Conservation (phyloP, 2,329 filamentous ascomycete species). For the Colletotrichum chlorophyti region DNA sequence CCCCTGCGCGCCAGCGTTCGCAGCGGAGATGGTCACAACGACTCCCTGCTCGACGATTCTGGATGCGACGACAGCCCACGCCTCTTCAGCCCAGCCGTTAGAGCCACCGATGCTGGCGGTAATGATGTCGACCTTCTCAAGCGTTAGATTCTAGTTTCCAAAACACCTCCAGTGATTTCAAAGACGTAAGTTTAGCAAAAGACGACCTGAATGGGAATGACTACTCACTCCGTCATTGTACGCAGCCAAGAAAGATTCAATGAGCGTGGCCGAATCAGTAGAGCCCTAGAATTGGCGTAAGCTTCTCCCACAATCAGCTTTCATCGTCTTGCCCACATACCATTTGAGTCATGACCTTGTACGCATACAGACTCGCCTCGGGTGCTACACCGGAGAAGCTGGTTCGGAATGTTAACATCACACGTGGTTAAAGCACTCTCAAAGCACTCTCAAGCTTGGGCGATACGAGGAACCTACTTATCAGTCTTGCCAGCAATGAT, state of each 20-base stretch:
- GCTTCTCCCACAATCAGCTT: too few species aligned
- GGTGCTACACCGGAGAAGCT: conserved; percentile 37
- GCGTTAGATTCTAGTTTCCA: too few species aligned
- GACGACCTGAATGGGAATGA: background rate
- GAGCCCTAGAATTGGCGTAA: background rate
- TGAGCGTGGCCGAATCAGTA: conserved; percentile 27
- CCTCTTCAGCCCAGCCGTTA: conserved; percentile 47
- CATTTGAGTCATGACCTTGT: conserved; percentile 35
- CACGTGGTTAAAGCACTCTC: too few species aligned
- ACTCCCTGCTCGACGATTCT: conserved; percentile 53
- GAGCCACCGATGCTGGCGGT: conserved; percentile 47
- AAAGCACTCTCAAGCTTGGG: too few species aligned
- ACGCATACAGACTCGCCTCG: conserved; percentile 35
- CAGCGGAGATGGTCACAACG: conserved; percentile 56
- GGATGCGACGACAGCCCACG: conserved; percentile 49
- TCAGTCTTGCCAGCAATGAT: conserved; percentile 37
- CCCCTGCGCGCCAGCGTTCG: conserved; percentile 56
- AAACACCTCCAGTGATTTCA: too few species aligned
- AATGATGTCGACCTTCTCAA: conserved; percentile 44
- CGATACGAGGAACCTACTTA: background rate
- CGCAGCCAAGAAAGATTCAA: conserved; percentile 43
- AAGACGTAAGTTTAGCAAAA: background rate
- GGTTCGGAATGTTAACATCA: background rate
- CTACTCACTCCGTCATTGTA: conserved; percentile 39
- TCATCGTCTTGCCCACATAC: too few species aligned